phyloP scores from a whole-genome alignment of 192 early-diverging fungal genomes.

The Chytriomyces sp. region DNA sequence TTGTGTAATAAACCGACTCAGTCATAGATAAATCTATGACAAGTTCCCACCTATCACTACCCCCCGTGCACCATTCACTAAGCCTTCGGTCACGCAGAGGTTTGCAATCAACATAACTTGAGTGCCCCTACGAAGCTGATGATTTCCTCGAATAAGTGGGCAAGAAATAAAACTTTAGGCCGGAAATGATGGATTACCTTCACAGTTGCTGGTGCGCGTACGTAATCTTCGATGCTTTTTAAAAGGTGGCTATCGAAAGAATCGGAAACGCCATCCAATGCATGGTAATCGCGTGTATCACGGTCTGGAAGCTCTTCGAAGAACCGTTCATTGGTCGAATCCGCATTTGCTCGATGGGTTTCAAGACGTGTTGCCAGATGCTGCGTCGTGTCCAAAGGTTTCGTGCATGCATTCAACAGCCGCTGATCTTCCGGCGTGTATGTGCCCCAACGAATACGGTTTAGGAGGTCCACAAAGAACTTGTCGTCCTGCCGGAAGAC shows the following conservation, averaged over 20 bases:
- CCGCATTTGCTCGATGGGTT: too few relatives aligned
- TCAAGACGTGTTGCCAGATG: slow-evolving; percentile 1
- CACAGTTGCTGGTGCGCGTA: not conserved
- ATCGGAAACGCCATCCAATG: too few relatives aligned
- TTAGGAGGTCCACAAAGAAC: slow-evolving; percentile 15
- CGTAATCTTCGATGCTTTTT: slow-evolving; percentile 9
- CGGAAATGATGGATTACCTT: too few relatives aligned
- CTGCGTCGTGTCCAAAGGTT: not conserved
- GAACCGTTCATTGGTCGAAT: not conserved
- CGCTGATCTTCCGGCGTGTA: not conserved
- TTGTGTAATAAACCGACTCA: too few relatives aligned
- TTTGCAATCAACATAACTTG: slow-evolving; percentile 31
- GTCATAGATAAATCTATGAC: too few relatives aligned
- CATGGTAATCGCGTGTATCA: too few relatives aligned
- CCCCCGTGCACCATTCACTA: slow-evolving; percentile 27
- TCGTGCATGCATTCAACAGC: slow-evolving; percentile 13
- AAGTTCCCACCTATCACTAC: too few relatives aligned
- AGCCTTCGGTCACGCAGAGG: slow-evolving; percentile 2
- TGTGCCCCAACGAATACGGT: slow-evolving; percentile 8
- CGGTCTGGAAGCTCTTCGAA: not conserved
- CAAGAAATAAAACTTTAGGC: too few relatives aligned
- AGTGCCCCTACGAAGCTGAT: slow-evolving; percentile 17
- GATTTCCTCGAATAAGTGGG: too few relatives aligned
- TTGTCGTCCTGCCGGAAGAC: slow-evolving; percentile 18
- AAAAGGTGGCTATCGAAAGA: too few relatives aligned